Percentiles rank a stretch among this genome's conserved stretches.
phyloP scores from a whole-genome alignment of 306 rosid species.

The Arachis hypogaea region DNA sequence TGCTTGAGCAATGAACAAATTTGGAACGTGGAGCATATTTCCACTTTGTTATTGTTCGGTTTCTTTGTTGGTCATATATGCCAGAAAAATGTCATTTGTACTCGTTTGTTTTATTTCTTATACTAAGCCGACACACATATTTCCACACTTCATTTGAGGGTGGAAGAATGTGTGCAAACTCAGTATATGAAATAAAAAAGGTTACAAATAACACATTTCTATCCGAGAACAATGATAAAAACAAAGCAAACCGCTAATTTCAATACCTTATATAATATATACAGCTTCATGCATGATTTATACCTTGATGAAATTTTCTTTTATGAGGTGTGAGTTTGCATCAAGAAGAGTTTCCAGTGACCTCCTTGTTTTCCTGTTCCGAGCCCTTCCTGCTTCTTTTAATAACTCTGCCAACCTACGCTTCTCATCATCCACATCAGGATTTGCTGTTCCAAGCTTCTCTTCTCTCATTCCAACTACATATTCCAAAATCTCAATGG shows the following conservation, averaged over 20 bases:
- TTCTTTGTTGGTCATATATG: constrained; percentile 17
- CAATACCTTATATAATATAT: constrained; percentile 49
- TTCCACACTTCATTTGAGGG: too few relatives aligned
- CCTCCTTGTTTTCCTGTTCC: constrained; percentile 64
- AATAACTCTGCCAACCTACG: constrained; percentile 71
- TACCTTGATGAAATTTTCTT: constrained; percentile 53
- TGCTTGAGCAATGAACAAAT: constrained; percentile 36
- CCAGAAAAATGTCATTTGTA: not conserved
- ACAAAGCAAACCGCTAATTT: constrained; percentile 44
- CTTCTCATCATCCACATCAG: constrained; percentile 82
- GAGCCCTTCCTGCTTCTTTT: constrained; percentile 75
- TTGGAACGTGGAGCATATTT: constrained; percentile 42
- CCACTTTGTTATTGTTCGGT: constrained; percentile 43
- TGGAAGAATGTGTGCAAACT: too few relatives aligned
- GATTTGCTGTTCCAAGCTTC: constrained; percentile 84
- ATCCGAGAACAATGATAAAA: constrained; percentile 31
- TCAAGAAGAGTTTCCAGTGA: constrained; percentile 78
- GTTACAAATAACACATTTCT: too few relatives aligned
- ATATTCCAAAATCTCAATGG: constrained; percentile 75
- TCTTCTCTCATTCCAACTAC: constrained; percentile 91
- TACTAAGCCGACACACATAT: too few relatives aligned
- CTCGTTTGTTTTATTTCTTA: too few relatives aligned
- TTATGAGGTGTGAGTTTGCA: constrained; percentile 40
- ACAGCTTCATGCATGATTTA: constrained; percentile 40
- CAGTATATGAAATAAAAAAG: too few relatives aligned